These are phyloP conservation scores for Bretschneidera sinensis DNA, from an alignment of 345 rosid species.

Conservation along the genomic window DNA sequence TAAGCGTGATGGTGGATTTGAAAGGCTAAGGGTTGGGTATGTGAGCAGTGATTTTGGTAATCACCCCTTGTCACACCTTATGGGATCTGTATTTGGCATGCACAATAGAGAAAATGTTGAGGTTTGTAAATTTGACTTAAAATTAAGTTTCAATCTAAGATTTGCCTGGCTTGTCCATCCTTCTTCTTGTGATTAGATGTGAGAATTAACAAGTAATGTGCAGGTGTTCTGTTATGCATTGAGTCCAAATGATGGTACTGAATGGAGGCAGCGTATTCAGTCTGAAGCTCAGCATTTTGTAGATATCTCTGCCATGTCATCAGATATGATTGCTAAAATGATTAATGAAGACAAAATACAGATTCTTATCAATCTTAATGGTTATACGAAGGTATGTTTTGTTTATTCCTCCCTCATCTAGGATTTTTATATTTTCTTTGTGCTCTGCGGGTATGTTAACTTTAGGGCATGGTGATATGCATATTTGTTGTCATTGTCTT, in stretches of 20 bases:
- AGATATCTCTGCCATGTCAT: conserved; percentile 84
- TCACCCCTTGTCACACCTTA: conserved; percentile 96
- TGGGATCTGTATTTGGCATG: conserved; percentile 99
- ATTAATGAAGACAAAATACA: conserved; percentile 86
- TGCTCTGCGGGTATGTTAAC: not conserved
- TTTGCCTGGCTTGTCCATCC: not conserved
- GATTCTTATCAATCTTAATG: conserved; percentile 87
- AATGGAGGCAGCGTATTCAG: conserved; percentile 91
- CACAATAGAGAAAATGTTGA: conserved; percentile 81
- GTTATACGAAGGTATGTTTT: conserved; percentile 78
- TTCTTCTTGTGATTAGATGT: conserved; percentile 12
- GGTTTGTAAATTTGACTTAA: conserved; percentile 42
- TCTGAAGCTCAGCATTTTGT: conserved; percentile 90
- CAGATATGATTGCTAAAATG: conserved; percentile 78
- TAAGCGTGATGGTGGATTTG: conserved; percentile 54
- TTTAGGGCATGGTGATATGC: no score
- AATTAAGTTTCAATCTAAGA: not conserved
- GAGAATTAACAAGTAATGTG: conserved; percentile 8
- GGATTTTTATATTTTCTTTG: not conserved
- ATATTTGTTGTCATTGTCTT: no score
- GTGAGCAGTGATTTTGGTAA: conserved; percentile 99
- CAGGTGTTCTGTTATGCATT: conserved; percentile 96
- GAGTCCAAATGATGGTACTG: conserved; percentile 93
- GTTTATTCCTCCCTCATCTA: not conserved
- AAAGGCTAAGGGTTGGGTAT: conserved; percentile 82